Percentiles rank a stretch among this genome's conserved stretches.
Conservation (phyloP, 148 eudicot species). For the Vaccinium corymbosum region DNA sequence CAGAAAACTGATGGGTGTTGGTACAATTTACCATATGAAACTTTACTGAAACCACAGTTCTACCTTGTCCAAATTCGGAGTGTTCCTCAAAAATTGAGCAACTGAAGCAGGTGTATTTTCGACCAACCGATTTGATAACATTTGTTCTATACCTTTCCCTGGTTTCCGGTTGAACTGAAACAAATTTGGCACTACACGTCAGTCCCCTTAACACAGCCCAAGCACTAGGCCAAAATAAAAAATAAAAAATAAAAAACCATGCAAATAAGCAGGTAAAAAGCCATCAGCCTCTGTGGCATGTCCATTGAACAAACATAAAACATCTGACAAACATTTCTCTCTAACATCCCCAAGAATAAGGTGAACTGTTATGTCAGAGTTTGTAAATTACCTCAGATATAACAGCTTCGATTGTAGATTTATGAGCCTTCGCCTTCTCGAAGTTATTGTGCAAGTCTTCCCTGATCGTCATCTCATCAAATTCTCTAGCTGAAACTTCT, state of each 20-base stretch:
- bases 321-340: background rate
- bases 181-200: constrained; percentile 12
- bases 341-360: background rate
- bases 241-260: background rate
- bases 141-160: constrained; percentile 72
- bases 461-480: constrained; percentile 36
- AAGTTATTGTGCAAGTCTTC: constrained; percentile 63
- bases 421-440: constrained; percentile 97
- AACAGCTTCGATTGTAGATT: constrained; percentile 87
- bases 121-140: constrained; percentile 76
- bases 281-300: background rate
- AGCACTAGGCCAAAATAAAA: background rate
- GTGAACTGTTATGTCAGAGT: background rate
- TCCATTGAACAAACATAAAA: background rate
- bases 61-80: constrained; percentile 82
- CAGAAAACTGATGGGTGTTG: background rate
- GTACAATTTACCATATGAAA: background rate
- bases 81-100: constrained; percentile 82
- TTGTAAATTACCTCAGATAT: constrained; percentile 62
- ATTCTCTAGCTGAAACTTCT: constrained; percentile 43
- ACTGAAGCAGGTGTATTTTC: constrained; percentile 81
- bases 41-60: constrained; percentile 2
- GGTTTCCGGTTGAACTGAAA: constrained; percentile 83
- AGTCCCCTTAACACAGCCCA: background rate
- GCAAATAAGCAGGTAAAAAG: constrained; percentile 10